Base-by-base conservation (phyloP, 768 basidiomycete genomes). In the Tylopilus sp. region DNA sequence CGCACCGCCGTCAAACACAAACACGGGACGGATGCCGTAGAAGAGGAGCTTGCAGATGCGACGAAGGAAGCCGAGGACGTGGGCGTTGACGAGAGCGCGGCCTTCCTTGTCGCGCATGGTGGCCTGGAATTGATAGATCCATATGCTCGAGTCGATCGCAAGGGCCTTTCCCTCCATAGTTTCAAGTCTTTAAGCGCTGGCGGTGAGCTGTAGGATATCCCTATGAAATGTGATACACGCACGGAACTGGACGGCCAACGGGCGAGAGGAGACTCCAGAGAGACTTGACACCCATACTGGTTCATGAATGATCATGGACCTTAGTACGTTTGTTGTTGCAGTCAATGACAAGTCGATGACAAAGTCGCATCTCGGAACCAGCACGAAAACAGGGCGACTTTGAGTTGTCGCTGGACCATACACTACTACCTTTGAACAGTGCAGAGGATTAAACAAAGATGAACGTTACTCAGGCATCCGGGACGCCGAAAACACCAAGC, bases 61-160 rank as follows among this genome's bases (percentile, higher is more conserved):
- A 26, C 95, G 79, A 40, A 91, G 72, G 69, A 91, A 91, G 50
- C 95, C 94, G 40, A 98, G 73, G 15, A 99, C 85, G 71, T 98
- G 97, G 1, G 95, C 95, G 63, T 98, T 98, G 47, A 88, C 81
- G 40, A 99, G 73, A 12, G 80, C 90, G 21, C 85, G 83, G 23
- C 97, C 97, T 52, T 98, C 93, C 64, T 93, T 98, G 70, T 95
- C 95, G 21, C 97, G 83, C 95, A 98, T 98, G 9, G 97, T 98
- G 20, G 95, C 95, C 72, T 98, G 95, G 64, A 99, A 99, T 69
- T 99, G 97, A 69, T 99, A 99, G 48, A 99, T 85, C 97, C 97
- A 99, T 57, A 99, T 98, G 59, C 93, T 97, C 4, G 95, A 98
- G 71, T 99, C 97, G 50, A 99, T 98, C 3, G 97, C 97, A 73